Conservation (phyloP, 805 yeast species). For the Saccharomycopsis selenospora region DNA sequence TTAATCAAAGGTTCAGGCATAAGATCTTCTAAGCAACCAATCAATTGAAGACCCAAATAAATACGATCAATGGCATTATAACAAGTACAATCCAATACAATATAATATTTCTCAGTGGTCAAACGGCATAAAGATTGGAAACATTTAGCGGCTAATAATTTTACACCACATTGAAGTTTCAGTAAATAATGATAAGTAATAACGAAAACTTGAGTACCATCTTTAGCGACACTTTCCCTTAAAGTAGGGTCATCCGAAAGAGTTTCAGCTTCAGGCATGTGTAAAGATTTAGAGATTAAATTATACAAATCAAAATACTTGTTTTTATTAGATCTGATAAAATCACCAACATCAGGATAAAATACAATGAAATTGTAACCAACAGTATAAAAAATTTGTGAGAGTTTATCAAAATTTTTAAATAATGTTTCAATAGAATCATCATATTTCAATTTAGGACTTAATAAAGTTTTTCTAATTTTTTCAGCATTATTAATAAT, state of each 20-base stretch:
- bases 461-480: conserved; percentile 39
- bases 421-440: neutral
- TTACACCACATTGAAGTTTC: conserved; percentile 58
- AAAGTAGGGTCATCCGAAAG: conserved; percentile 40
- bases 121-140: conserved; percentile 13
- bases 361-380: conserved; percentile 56
- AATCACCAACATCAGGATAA: conserved; percentile 50
- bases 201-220: conserved; percentile 65
- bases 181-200: conserved; percentile 44
- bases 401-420: conserved; percentile 14
- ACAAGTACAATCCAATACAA: conserved; percentile 66
- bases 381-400: conserved; percentile 34
- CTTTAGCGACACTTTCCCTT: conserved; percentile 59
- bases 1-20: conserved; percentile 44
- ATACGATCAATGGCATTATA: conserved; percentile 31
- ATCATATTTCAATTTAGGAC: conserved; percentile 22
- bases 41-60: conserved; percentile 26
- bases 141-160: conserved; percentile 52
- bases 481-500: conserved; percentile 14
- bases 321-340: conserved; percentile 42
- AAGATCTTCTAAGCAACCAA: conserved; percentile 34
- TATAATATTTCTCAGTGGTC: conserved; percentile 38
- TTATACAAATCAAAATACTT: conserved; percentile 53
- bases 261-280: conserved; percentile 36
- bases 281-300: conserved; percentile 60